These are phyloP conservation scores for Plasmodium coatneyi DNA, from an alignment of 169 alveolate species.

Conservation along the genomic window DNA sequence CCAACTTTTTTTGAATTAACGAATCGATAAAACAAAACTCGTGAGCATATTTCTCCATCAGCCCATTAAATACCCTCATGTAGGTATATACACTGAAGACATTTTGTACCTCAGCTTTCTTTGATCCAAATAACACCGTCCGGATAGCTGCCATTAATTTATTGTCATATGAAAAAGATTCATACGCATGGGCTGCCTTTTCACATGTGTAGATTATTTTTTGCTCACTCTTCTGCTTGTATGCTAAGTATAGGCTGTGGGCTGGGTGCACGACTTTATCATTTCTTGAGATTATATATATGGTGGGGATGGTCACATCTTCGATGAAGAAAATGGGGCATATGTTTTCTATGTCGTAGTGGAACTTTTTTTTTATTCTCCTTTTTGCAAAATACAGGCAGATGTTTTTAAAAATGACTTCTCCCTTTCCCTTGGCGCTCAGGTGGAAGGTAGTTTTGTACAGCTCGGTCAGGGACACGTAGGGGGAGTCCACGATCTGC, in stretches of 20 bases:
- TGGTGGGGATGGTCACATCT: slow-evolving; percentile 50
- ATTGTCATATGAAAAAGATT: slow-evolving; percentile 35
- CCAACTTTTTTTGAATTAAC: slow-evolving; percentile 22
- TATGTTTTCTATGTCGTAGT: slow-evolving; percentile 69
- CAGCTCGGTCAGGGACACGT: slow-evolving; percentile 40
- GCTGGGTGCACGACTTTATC: slow-evolving; percentile 65
- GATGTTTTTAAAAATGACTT: slow-evolving; percentile 47
- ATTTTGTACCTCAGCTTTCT: not conserved
- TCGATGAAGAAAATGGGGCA: slow-evolving; percentile 69
- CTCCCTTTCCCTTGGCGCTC: slow-evolving; percentile 37
- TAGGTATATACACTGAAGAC: slow-evolving; percentile 20
- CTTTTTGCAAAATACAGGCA: slow-evolving; percentile 57
- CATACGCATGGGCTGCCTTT: slow-evolving; percentile 45
- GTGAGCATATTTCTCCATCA: slow-evolving; percentile 28
- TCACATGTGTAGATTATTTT: slow-evolving; percentile 50
- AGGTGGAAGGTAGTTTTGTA: slow-evolving; percentile 59
- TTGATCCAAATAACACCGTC: slow-evolving; percentile 14
- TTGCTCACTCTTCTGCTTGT: slow-evolving; percentile 35
- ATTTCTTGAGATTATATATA: slow-evolving; percentile 44
- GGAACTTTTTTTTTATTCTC: slow-evolving; percentile 33
- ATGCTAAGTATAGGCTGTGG: slow-evolving; percentile 62
- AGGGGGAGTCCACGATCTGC: slow-evolving; percentile 73
- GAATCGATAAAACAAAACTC: slow-evolving; percentile 54
- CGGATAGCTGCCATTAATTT: slow-evolving; percentile 57
- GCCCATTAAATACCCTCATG: slow-evolving; percentile 17